Evolutionary conservation across 129 eudicot species (phyloP).

Genomic region (Tanacetum coccineum): DNA sequence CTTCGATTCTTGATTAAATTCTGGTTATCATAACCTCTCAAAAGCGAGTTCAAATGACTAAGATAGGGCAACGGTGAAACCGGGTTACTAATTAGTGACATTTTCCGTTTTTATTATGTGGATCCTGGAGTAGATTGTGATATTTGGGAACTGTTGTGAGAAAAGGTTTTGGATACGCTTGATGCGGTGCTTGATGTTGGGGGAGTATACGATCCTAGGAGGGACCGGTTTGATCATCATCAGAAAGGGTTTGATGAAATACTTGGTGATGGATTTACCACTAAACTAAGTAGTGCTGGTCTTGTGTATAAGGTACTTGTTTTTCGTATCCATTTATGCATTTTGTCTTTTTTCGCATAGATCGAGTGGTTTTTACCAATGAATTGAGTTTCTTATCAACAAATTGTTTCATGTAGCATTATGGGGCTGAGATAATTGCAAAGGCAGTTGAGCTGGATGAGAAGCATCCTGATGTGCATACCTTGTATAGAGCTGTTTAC

Average conservation of each 20-base stretch:
- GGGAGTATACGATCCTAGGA: conserved; percentile 74
- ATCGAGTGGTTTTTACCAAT: not conserved
- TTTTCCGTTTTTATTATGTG: not conserved
- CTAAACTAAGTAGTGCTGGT: conserved; percentile 96
- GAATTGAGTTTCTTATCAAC: conserved; percentile 9
- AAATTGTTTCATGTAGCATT: conserved; percentile 43
- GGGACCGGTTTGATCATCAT: conserved; percentile 83
- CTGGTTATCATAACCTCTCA: too few relatives aligned
- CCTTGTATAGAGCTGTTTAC: conserved; percentile 56
- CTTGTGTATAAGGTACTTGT: conserved; percentile 81
- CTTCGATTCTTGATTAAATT: too few relatives aligned
- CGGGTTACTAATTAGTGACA: not conserved
- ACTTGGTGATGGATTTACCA: conserved; percentile 75
- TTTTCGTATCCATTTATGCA: not conserved
- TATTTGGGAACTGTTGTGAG: conserved; percentile 25
- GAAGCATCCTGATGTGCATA: conserved; percentile 55
- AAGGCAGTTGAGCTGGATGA: conserved; percentile 56
- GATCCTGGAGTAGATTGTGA: conserved; percentile 10
- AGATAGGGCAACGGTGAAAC: not conserved
- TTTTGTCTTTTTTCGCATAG: not conserved
- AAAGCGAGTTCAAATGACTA: not conserved
- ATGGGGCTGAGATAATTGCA: conserved; percentile 73
- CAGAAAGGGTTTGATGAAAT: conserved; percentile 83
- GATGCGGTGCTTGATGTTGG: conserved; percentile 98
- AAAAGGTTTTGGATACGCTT: conserved; percentile 69